phyloP scores from a whole-genome alignment of 345 rosid species.

The Cardamine resedifolia region DNA sequence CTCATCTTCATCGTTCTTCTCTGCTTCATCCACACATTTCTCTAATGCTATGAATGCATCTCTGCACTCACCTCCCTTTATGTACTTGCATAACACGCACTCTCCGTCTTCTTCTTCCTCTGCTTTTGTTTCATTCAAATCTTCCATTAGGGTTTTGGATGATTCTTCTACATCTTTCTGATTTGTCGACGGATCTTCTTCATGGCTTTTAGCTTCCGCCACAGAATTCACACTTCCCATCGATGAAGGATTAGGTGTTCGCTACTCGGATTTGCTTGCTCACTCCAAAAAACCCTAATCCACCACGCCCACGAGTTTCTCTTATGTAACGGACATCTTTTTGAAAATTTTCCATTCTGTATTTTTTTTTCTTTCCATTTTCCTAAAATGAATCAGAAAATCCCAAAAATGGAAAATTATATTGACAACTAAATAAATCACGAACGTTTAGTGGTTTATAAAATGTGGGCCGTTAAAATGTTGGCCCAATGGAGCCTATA shows the following conservation, averaged over 20 bases:
- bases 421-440: no score
- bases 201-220: background rate
- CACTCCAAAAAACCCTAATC: background rate
- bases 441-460: no score
- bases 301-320: background rate
- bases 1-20: no score
- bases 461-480: no score
- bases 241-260: background rate
- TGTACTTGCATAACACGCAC: background rate
- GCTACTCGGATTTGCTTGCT: background rate
- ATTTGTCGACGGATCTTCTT: background rate
- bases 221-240: background rate
- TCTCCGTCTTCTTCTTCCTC: background rate
- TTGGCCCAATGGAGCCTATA: no score
- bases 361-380: no score
- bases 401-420: no score
- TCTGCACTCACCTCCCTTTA: slow-evolving; percentile 13
- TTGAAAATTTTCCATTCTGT: no score
- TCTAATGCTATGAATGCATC: background rate
- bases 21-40: background rate
- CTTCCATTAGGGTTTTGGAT: background rate
- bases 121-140: background rate
- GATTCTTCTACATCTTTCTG: background rate
- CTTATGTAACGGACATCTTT: background rate
- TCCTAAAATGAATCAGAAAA: no score